phyloP scores from a whole-genome alignment of 2,329 filamentous ascomycete genomes.

The Penicillium hordei region DNA sequence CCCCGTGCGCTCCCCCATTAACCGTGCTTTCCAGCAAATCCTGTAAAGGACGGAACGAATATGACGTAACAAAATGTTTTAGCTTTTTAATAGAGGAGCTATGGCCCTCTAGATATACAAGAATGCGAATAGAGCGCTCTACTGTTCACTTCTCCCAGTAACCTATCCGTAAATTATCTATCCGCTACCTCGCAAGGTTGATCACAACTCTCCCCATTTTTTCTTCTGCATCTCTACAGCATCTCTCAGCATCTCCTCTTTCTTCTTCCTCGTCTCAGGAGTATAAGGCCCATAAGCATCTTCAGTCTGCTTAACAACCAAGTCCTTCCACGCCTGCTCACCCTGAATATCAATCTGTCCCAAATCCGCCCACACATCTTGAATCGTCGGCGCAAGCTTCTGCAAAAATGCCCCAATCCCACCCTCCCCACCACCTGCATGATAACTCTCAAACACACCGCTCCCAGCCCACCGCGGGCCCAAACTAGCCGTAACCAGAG shows the following conservation, averaged over 20 bases:
- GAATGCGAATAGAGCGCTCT: constrained; percentile 28
- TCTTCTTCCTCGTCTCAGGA: constrained; percentile 22
- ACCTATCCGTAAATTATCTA: background rate
- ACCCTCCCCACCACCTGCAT: constrained; percentile 57
- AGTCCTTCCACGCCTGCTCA: constrained; percentile 48
- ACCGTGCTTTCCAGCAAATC: constrained; percentile 96
- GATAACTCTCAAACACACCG: constrained; percentile 60
- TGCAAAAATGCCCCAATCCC: constrained; percentile 55
- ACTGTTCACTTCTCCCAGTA: background rate
- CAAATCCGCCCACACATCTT: constrained; percentile 54
- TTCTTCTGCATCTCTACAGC: constrained; percentile 26
- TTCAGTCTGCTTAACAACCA: constrained; percentile 47
- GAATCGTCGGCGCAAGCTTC: constrained; percentile 58
- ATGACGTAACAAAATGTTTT: constrained; percentile 25
- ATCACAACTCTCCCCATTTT: constrained; percentile 1
- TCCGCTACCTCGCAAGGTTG: background rate
- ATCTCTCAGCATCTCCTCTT: constrained; percentile 29
- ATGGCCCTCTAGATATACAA: constrained; percentile 26
- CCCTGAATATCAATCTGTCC: constrained; percentile 40
- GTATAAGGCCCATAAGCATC: constrained; percentile 47
- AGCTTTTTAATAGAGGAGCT: constrained; percentile 29
- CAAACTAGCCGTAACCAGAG: constrained; percentile 52
- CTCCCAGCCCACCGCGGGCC: constrained; percentile 57
- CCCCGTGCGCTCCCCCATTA: constrained; percentile 90
- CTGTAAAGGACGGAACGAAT: constrained; percentile 58